Evolutionary conservation across 78 protist genomes (phyloP).

Genomic region (Anaeramoeba flamelloides): DNA sequence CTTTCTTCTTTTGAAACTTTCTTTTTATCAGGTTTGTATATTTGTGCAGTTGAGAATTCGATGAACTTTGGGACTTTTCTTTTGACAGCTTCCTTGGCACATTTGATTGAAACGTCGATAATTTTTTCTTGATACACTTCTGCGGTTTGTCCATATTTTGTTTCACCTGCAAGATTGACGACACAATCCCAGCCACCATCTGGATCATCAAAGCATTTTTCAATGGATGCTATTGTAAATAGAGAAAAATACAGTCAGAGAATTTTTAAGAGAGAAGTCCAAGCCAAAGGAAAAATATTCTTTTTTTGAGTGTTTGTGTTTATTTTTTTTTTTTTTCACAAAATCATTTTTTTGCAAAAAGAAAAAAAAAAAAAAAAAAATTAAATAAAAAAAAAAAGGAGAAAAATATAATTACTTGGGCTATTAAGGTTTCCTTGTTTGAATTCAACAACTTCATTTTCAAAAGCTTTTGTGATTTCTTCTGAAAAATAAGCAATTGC

Average conservation of each 20-base stretch:
- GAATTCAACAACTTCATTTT: conserved; percentile 50
- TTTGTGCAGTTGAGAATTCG: conserved; percentile 74
- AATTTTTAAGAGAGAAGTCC: no score
- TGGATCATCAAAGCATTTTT: no score
- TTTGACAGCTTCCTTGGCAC: conserved; percentile 42
- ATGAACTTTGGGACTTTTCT: conserved; percentile 43
- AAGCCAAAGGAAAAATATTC: no score
- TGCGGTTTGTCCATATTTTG: conserved; percentile 58
- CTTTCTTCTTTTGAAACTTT: conserved; percentile 28
- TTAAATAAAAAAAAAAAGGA: no score
- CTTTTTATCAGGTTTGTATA: conserved; percentile 48
- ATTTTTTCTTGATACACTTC: conserved; percentile 51
- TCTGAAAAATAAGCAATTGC: conserved; percentile 42
- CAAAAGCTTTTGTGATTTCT: conserved; percentile 31
- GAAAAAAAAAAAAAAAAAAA: no score
- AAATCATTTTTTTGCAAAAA: no score
- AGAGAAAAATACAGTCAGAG: no score
- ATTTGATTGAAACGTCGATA: conserved; percentile 22
- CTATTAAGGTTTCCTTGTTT: conserved; percentile 52
- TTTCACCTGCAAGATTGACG: conserved; percentile 72
- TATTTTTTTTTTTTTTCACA: no score
- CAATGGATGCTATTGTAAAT: no score
- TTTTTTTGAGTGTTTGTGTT: no score
- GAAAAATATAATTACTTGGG: background rate
- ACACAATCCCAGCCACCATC: conserved; percentile 47